A percentile compares a stretch with the other conserved stretches of the same genome.
These are phyloP conservation scores for Tetrapisispora nanseiensis DNA, from an alignment of 805 yeast species.

Conservation along the genomic window DNA sequence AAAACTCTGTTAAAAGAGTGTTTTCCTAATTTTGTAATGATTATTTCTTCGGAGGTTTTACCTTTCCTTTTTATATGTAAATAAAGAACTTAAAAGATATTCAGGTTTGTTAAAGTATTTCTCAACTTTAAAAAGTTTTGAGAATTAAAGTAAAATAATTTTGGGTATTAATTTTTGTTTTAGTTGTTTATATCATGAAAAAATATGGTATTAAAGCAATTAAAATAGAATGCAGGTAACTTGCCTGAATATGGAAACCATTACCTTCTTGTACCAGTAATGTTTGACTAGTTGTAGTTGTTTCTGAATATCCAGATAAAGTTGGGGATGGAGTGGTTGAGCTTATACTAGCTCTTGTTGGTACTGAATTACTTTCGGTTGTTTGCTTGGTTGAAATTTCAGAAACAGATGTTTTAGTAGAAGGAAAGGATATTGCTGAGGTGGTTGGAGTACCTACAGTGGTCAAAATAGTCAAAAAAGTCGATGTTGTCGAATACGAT, in stretches of 20 bases:
- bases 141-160: not conserved
- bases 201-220: not conserved
- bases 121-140: not conserved
- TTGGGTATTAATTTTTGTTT: not conserved
- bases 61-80: too few relatives aligned
- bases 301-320: not conserved
- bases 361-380: not conserved
- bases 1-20: too few relatives aligned
- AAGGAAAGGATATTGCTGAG: not conserved
- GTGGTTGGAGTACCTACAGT: not conserved
- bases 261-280: conserved; percentile 7
- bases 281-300: not conserved
- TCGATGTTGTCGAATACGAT: too few relatives aligned
- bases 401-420: not conserved
- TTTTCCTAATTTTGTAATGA: not conserved
- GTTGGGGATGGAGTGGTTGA: not conserved
- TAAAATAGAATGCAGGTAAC: not conserved
- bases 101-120: not conserved
- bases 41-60: too few relatives aligned
- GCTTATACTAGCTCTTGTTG: not conserved
- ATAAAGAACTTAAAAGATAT: conserved; percentile 1
- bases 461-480: too few relatives aligned
- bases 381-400: not conserved
- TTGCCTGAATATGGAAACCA: not conserved
- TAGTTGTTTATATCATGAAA: not conserved